phyloP scores from a whole-genome alignment of 2,329 filamentous ascomycete species.

The Cytospora mali region DNA sequence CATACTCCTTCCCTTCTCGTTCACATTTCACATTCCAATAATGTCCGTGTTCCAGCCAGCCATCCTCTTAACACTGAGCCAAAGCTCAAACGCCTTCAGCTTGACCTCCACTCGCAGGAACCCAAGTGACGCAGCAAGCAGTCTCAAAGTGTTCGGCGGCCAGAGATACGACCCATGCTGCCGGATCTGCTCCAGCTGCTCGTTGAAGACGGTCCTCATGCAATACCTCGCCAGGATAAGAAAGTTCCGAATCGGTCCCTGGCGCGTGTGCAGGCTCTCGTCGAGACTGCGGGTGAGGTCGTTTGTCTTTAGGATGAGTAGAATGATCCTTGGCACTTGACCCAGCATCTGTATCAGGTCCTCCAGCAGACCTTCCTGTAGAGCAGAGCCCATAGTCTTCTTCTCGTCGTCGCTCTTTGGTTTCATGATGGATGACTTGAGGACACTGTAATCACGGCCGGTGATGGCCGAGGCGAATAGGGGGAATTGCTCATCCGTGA shows the following conservation, averaged over 20 bases:
- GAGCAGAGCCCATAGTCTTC: constrained; percentile 77
- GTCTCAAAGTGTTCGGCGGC: constrained; percentile 57
- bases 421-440: constrained; percentile 61
- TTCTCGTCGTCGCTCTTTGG: constrained; percentile 76
- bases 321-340: constrained; percentile 85
- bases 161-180: constrained; percentile 57
- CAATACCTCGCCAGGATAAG: constrained; percentile 72
- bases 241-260: constrained; percentile 66
- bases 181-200: constrained; percentile 62
- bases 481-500: constrained; percentile 87
- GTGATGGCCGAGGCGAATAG: constrained; percentile 97
- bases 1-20: background rate
- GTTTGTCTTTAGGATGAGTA: constrained; percentile 96
- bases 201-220: constrained; percentile 65
- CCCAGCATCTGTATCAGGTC: constrained; percentile 87
- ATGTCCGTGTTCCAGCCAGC: constrained; percentile 35
- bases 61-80: constrained; percentile 57
- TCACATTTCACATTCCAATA: constrained; percentile 16
- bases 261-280: constrained; percentile 79
- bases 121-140: constrained; percentile 59
- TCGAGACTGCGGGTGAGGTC: constrained; percentile 92
- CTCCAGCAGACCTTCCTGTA: constrained; percentile 86
- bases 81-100: constrained; percentile 65
- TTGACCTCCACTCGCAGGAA: constrained; percentile 64
- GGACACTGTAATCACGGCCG: constrained; percentile 81